phyloP scores from a whole-genome alignment of 176 grass and related monocot genomes.

The Juncus effusus region DNA sequence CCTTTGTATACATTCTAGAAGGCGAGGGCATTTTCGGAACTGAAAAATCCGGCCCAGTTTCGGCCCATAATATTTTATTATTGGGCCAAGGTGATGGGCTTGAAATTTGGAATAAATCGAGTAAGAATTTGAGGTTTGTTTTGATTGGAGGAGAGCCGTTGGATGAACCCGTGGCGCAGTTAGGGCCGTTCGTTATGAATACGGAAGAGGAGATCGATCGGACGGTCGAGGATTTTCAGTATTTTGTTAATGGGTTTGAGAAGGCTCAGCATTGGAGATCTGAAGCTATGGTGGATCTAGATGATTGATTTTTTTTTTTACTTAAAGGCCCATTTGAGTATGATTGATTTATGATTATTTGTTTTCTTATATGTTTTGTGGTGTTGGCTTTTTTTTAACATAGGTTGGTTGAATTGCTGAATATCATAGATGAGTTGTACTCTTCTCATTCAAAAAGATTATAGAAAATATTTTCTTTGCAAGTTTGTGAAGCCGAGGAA shows the following conservation, averaged over 20 bases:
- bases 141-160: conserved; percentile 77
- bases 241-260: conserved; percentile 74
- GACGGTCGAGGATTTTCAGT: conserved; percentile 82
- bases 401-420: neutral
- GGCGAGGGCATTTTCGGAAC: conserved; percentile 66
- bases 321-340: neutral
- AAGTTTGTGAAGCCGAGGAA: neutral
- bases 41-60: conserved; percentile 38
- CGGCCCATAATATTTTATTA: conserved; percentile 61
- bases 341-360: conserved; percentile 4
- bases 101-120: conserved; percentile 62
- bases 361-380: neutral
- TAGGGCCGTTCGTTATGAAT: conserved; percentile 98
- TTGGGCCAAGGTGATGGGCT: conserved; percentile 62
- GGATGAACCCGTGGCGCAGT: conserved; percentile 77
- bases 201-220: conserved; percentile 97
- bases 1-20: conserved; percentile 82
- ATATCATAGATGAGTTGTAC: neutral
- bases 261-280: conserved; percentile 90
- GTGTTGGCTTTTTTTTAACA: neutral
- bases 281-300: conserved; percentile 35
- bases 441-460: conserved; percentile 13
- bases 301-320: neutral
- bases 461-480: neutral
- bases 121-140: conserved; percentile 54